A percentile compares a stretch with the other conserved stretches of the same genome.
Evolutionary conservation across 164 flowering plant species (phyloP).

Genomic region (Vitis riparia): DNA sequence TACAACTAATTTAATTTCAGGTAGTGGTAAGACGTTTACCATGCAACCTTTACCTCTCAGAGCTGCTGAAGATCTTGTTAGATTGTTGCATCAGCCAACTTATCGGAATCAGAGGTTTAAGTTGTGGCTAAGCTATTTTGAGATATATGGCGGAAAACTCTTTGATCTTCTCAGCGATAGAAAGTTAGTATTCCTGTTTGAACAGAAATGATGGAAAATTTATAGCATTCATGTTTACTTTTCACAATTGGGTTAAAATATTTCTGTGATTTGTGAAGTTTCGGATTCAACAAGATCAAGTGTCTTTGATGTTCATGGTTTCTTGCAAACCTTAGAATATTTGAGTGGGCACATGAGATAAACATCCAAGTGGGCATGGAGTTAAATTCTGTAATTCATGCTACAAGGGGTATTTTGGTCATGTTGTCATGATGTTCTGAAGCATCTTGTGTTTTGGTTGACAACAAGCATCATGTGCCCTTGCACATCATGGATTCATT

Average conservation of each 20-base stretch:
- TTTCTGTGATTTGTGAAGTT: too few relatives aligned
- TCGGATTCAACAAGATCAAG: too few relatives aligned
- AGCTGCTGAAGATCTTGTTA: constrained; percentile 89
- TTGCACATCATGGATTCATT: neutral
- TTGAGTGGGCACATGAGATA: neutral
- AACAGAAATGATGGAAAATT: neutral
- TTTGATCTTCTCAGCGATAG: constrained; percentile 96
- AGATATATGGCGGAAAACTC: constrained; percentile 98
- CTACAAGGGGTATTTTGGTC: neutral
- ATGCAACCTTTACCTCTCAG: constrained; percentile 97
- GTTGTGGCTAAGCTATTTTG: constrained; percentile 97
- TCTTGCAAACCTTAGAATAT: neutral
- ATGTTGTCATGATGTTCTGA: too few relatives aligned
- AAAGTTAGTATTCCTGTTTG: constrained; percentile 52
- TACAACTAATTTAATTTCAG: constrained; percentile 39
- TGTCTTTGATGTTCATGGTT: neutral
- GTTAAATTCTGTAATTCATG: neutral
- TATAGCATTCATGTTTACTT: neutral
- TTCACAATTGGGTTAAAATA: neutral
- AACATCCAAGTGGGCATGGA: too few relatives aligned
- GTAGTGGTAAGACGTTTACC: constrained; percentile 98
- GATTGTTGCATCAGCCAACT: constrained; percentile 80
- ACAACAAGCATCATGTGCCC: neutral
- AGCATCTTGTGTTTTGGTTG: neutral
- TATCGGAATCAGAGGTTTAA: constrained; percentile 82